phyloP scores from a whole-genome alignment of 2,329 filamentous ascomycete genomes.

The Alternaria hordeiaustralica region DNA sequence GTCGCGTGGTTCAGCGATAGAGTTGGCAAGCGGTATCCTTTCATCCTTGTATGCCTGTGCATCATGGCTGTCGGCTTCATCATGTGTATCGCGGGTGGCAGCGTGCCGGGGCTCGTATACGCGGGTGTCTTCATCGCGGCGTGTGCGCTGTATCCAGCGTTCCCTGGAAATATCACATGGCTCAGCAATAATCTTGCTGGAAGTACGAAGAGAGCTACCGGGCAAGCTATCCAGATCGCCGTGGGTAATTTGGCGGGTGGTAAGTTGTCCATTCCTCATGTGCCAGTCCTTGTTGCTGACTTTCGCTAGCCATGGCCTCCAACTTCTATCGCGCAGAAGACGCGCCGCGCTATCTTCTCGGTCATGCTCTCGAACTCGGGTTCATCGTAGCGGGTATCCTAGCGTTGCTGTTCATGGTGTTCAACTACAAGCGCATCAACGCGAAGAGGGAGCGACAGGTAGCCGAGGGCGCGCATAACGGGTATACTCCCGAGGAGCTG shows the following conservation, averaged over 20 bases:
- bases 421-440: conserved; percentile 66
- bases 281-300: conserved; percentile 12
- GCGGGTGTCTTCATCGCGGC: conserved; percentile 48
- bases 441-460: conserved; percentile 56
- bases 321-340: conserved; percentile 70
- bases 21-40: conserved; percentile 41
- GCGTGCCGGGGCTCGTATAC: conserved; percentile 45
- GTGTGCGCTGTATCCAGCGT: conserved; percentile 47
- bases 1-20: conserved; percentile 43
- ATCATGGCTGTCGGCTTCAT: conserved; percentile 48
- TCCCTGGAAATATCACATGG: conserved; percentile 55
- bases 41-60: conserved; percentile 41
- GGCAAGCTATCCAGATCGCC: conserved; percentile 57
- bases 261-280: conserved; percentile 6
- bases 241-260: conserved; percentile 55
- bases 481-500: conserved; percentile 60
- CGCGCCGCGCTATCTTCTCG: conserved; percentile 58
- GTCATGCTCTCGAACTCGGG: conserved; percentile 59
- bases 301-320: conserved; percentile 65
- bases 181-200: conserved; percentile 63
- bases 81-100: conserved; percentile 43
- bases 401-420: conserved; percentile 52
- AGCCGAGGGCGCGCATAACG: conserved; percentile 45
- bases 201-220: conserved; percentile 59
- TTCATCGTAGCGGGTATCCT: conserved; percentile 57